A percentile compares a stretch with the other conserved stretches of the same genome.
Conservation (phyloP, 345 rosid species). For the Cardamine chenopodiifolia region DNA sequence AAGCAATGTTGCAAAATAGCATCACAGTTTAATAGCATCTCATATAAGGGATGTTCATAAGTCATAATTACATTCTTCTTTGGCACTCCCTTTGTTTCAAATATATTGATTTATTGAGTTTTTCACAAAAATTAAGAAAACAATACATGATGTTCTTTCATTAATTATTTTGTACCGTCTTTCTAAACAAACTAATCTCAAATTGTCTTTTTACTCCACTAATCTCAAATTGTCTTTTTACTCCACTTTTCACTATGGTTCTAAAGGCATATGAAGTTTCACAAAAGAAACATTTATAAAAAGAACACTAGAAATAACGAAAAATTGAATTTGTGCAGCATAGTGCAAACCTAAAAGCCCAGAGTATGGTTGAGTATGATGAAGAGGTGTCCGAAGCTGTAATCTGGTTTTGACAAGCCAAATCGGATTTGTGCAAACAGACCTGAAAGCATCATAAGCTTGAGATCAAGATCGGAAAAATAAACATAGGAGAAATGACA, state of each 20-base stretch:
- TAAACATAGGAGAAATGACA: not conserved
- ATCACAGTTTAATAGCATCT: no score
- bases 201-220: no score
- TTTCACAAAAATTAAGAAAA: no score
- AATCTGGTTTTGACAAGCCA: constrained; percentile 96
- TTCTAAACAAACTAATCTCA: no score
- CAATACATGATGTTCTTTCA: no score
- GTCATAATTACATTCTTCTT: no score
- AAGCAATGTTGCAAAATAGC: no score
- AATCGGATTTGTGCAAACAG: constrained; percentile 84
- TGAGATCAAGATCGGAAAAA: not conserved
- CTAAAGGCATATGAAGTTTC: constrained; percentile 69
- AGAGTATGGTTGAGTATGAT: constrained; percentile 69
- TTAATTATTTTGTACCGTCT: no score
- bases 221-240: no score
- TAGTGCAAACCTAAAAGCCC: constrained; percentile 75
- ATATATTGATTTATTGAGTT: no score
- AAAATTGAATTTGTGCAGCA: not conserved
- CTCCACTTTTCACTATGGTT: constrained; percentile 89
- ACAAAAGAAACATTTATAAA: constrained; percentile 19
- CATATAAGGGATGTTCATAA: no score
- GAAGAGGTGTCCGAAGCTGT: constrained; percentile 93
- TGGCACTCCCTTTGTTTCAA: no score
- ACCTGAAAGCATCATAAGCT: constrained; percentile 55
- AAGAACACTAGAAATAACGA: not conserved